Percentiles rank a stretch among this genome's conserved stretches.
Evolutionary conservation across 2,329 filamentous ascomycete genomes (phyloP).

Genomic region (Cladosporium sp.): DNA sequence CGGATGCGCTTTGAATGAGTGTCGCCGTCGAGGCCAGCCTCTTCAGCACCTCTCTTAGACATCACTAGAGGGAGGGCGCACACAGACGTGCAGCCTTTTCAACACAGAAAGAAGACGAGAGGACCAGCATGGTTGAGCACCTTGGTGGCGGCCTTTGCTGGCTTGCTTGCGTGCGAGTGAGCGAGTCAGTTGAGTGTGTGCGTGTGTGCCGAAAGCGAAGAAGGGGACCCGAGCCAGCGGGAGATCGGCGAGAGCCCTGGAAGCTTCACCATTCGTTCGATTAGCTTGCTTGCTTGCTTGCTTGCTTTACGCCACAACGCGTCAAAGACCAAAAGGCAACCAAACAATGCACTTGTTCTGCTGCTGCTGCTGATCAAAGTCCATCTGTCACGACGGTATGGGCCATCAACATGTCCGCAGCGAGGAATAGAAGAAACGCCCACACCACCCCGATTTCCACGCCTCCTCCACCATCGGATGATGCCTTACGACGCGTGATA

Average conservation of each 20-base stretch:
- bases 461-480: not conserved
- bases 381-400: no score
- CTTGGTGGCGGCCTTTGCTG: constrained; percentile 7
- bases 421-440: not conserved
- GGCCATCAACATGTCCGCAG: not conserved
- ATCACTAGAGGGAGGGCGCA: constrained; percentile 1
- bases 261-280: not conserved
- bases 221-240: not conserved
- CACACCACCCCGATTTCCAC: not conserved
- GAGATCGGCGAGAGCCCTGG: not conserved
- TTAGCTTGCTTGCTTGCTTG: no score
- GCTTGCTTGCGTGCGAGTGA: not conserved
- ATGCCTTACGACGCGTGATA: constrained; percentile 2
- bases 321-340: no score
- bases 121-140: constrained; percentile 3
- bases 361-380: no score
- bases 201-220: not conserved
- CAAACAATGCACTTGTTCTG: no score
- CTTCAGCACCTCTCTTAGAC: constrained; percentile 14
- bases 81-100: not conserved
- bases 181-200: not conserved
- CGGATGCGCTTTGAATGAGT: constrained; percentile 7
- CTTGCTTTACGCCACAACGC: no score
- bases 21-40: constrained; percentile 8
- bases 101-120: not conserved